These are phyloP conservation scores for Termitomyces bulborhizus DNA, from an alignment of 768 basidiomycete species.

Conservation along the genomic window DNA sequence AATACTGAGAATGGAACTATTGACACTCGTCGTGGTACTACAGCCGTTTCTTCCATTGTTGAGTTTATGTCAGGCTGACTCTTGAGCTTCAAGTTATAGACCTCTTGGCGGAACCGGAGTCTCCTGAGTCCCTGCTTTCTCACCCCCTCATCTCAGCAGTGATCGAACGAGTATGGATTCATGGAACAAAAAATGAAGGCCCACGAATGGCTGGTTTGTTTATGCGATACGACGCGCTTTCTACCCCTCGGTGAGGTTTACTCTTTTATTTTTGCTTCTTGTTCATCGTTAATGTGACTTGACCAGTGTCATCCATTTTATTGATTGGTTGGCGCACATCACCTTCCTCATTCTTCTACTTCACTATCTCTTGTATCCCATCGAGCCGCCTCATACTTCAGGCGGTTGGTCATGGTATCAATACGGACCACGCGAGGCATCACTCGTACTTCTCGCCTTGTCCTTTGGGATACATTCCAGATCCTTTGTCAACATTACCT, in stretches of 20 bases:
- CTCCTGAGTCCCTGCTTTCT: constrained; percentile 29
- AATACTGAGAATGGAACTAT: constrained; percentile 18
- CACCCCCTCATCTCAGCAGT: constrained; percentile 37
- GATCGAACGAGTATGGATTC: constrained; percentile 34
- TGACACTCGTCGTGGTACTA: constrained; percentile 23
- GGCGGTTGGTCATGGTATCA: constrained; percentile 11
- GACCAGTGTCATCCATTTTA: constrained; percentile 35
- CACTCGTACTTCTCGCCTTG: constrained; percentile 33
- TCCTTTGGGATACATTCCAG: constrained; percentile 27
- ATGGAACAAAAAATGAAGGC: constrained; percentile 12
- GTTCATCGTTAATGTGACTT: background rate
- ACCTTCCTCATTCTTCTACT: constrained; percentile 35
- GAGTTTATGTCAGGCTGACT: background rate
- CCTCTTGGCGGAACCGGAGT: constrained; percentile 24
- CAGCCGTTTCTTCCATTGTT: constrained; percentile 2
- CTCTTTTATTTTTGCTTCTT: background rate
- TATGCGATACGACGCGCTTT: constrained; percentile 28
- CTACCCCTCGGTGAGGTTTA: constrained; percentile 39
- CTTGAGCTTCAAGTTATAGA: constrained; percentile 31
- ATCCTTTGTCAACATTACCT: constrained; percentile 26
- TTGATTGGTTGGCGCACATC: constrained; percentile 34
- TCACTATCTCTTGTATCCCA: constrained; percentile 37
- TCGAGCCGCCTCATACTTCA: constrained; percentile 21
- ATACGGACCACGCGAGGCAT: constrained; percentile 27
- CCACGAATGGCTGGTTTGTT: constrained; percentile 4